phyloP scores from a whole-genome alignment of 169 alveolate species.

The Plasmodium fragile region DNA sequence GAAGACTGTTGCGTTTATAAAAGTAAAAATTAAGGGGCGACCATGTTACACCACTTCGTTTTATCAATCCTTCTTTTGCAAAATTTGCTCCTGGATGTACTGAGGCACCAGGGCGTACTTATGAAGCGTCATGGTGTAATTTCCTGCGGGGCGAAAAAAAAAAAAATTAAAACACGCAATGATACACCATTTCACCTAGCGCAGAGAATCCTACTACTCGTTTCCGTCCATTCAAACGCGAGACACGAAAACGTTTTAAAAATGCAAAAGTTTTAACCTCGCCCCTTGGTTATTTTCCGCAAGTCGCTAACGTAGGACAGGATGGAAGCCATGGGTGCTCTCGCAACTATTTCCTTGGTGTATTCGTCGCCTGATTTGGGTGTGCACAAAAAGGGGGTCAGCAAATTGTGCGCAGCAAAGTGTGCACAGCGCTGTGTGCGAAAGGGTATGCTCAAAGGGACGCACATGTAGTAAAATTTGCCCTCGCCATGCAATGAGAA shows the following conservation, averaged over 20 bases:
- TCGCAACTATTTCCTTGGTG: conserved; percentile 63
- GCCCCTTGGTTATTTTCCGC: conserved; percentile 74
- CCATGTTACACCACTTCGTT: not conserved
- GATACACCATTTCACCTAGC: not conserved
- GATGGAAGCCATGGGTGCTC: conserved; percentile 77
- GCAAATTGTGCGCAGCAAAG: not conserved
- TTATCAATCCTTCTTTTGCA: conserved; percentile 59
- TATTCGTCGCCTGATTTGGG: conserved; percentile 56
- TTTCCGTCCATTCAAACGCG: not conserved
- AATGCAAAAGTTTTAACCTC: conserved; percentile 48
- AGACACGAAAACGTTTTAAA: conserved; percentile 9
- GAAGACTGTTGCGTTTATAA: not conserved
- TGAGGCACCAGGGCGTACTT: conserved; percentile 67
- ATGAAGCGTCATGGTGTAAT: conserved; percentile 74
- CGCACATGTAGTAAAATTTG: not conserved
- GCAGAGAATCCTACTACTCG: not conserved
- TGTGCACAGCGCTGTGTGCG: not conserved
- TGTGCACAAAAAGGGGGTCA: not conserved
- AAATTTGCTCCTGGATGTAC: conserved; percentile 72
- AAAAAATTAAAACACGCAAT: not conserved
- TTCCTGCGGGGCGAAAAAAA: conserved; percentile 46
- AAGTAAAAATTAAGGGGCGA: not conserved
- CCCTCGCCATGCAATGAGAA: conserved; percentile 3
- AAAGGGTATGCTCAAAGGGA: not conserved
- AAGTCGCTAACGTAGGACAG: conserved; percentile 73